Evolutionary conservation across 768 basidiomycete genomes (phyloP).

Genomic region (Strobilomyces echinocephalus): DNA sequence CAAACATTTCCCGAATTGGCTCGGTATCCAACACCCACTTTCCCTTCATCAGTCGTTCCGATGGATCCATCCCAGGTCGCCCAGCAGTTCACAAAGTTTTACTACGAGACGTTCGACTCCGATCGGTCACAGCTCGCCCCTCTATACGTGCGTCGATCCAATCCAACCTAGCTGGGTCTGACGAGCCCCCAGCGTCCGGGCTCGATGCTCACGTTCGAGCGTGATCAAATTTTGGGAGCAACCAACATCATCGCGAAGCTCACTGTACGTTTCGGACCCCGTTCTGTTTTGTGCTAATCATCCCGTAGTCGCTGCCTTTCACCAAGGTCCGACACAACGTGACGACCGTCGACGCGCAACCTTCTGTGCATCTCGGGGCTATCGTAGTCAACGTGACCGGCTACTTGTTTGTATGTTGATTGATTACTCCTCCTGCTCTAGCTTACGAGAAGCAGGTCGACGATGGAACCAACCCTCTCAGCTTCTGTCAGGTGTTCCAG

Average conservation of each 20-base stretch:
- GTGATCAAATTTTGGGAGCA: constrained; percentile 49
- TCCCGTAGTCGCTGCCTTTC: constrained; percentile 68
- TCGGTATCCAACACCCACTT: constrained; percentile 1
- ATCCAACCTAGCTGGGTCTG: constrained; percentile 28
- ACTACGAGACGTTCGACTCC: constrained; percentile 75
- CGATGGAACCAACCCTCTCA: constrained; percentile 70
- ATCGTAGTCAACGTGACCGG: constrained; percentile 89
- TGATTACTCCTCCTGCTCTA: background rate
- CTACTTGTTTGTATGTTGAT: constrained; percentile 54
- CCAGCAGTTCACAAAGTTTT: constrained; percentile 74
- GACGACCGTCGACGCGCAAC: constrained; percentile 83
- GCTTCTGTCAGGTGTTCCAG: constrained; percentile 92
- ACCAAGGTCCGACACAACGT: constrained; percentile 75
- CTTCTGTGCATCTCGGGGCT: constrained; percentile 54
- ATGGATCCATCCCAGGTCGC: constrained; percentile 73
- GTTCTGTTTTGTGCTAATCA: background rate
- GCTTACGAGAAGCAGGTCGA: constrained; percentile 57
- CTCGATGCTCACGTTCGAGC: constrained; percentile 89
- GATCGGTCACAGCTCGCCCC: constrained; percentile 49
- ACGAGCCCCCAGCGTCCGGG: constrained; percentile 49
- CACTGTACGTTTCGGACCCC: constrained; percentile 37
- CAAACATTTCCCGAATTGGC: background rate
- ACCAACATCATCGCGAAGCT: constrained; percentile 66
- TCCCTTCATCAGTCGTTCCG: constrained; percentile 39
- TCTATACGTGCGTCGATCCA: constrained; percentile 69